Evolutionary conservation across 768 basidiomycete species (phyloP), one percentile per base, ranked within the genome.

Genomic region (Leccinellum luteum): DNA sequence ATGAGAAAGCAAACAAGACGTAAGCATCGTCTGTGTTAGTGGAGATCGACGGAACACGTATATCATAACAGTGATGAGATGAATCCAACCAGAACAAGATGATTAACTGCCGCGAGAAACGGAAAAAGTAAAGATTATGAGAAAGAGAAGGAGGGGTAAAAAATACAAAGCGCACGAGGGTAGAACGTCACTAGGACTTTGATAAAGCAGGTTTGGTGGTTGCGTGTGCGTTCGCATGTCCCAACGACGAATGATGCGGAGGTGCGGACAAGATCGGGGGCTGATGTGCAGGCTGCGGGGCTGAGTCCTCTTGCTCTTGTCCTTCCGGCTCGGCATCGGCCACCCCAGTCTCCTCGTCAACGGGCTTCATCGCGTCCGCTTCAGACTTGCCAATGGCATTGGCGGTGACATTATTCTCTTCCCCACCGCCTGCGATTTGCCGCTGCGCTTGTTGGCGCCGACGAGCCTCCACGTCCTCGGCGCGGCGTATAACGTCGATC

Each of bases 311-410:
- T 45, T 50, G 43, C 15, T 56, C 61, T 38, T 52, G 55, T 23
- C 60, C 67, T 4, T 19, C 41, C 10, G 31, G 27, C 9, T 66
- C 47, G 27, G 27, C 14, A 48, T 48, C 70, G 8, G 30, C 56
- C 2, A 28, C 51, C 7, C 54, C 50, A 0, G 55, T 31, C 1
- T 60, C 63, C 13, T 83, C 85, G 17, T 85, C 89, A 4, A 92
- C 87, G 14, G 90, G 90, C 65, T 92, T 92, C 85, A 92, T 87
- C 51, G 83, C 83, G 62, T 84, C 83, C 51, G 51, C 73, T 14
- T 83, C 81, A 8, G 64, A 51, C 57, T 44, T 70, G 7, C 56
- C 49, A 2, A 65, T 52, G 9, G 41, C 19, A 12, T 21, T 43
- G 41, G n/a, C 1, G 7, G 12, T 21, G 41, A 12, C 7, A 6